Evolutionary conservation across 495 filamentous ascomycete genomes (phyloP).

Genomic region (Xylaria flabelliformis): DNA sequence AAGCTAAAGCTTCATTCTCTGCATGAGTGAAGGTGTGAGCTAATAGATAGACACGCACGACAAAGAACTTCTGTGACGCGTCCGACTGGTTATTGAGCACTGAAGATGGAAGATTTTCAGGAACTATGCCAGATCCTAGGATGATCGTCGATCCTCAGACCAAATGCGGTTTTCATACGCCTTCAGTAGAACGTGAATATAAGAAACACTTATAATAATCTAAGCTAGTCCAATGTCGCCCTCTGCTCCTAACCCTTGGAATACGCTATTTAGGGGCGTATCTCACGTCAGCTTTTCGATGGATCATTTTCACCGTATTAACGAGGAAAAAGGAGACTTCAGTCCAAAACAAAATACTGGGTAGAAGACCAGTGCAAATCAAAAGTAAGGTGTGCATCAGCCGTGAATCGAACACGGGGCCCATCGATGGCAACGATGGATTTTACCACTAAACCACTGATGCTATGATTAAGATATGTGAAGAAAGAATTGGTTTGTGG

Average conservation of each 20-base stretch:
- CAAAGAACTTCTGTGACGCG: background rate
- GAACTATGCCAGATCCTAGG: background rate
- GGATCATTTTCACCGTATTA: background rate
- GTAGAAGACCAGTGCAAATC: background rate
- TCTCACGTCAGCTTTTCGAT: background rate
- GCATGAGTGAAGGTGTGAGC: background rate
- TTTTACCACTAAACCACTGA: slow-evolving; percentile 62
- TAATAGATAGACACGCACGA: background rate
- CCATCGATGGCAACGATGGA: slow-evolving; percentile 62
- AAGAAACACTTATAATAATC: background rate
- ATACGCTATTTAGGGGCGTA: background rate
- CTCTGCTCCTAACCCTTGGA: background rate
- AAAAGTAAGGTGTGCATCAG: slow-evolving; percentile 39
- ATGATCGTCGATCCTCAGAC: too few species aligned
- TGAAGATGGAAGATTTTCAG: background rate
- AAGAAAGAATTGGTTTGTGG: too few species aligned
- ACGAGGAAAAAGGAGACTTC: background rate
- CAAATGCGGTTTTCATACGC: background rate
- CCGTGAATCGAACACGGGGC: slow-evolving; percentile 60
- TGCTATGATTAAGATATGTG: slow-evolving; percentile 31
- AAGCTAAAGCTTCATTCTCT: background rate
- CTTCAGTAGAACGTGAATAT: background rate
- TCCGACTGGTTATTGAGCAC: background rate
- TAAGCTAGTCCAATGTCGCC: background rate
- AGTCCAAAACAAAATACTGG: too few species aligned